A percentile compares a stretch with the other conserved stretches of the same genome.
These are phyloP conservation scores for Coniella lustricola DNA, from an alignment of 2,329 filamentous ascomycete genomes.

Conservation along the genomic window DNA sequence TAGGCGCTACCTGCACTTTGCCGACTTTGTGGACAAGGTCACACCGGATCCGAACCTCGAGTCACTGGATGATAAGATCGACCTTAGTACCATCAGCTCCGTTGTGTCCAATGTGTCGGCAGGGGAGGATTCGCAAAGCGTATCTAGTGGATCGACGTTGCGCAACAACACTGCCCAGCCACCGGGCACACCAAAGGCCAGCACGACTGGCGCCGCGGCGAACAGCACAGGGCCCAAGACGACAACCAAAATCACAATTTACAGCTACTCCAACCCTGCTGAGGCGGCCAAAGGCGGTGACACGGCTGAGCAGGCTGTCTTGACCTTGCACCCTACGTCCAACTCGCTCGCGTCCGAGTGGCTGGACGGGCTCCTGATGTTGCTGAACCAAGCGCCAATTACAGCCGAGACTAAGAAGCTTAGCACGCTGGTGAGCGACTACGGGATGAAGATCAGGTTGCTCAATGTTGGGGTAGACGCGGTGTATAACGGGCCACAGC, in stretches of 20 bases:
- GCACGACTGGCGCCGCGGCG: slow-evolving; percentile 8
- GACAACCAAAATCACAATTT: slow-evolving; percentile 85
- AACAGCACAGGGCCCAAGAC: slow-evolving; percentile 35
- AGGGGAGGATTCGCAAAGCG: slow-evolving; percentile 42
- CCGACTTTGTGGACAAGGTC: slow-evolving; percentile 66
- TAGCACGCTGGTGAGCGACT: slow-evolving; percentile 77
- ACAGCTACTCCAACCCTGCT: slow-evolving; percentile 54
- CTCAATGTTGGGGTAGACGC: slow-evolving; percentile 86
- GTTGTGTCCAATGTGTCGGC: slow-evolving; percentile 89
- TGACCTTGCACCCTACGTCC: slow-evolving; percentile 75
- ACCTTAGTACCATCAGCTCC: slow-evolving; percentile 80
- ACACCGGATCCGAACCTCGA: slow-evolving; percentile 65
- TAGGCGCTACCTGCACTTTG: slow-evolving; percentile 81
- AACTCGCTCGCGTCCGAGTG: slow-evolving; percentile 88
- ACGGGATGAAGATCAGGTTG: slow-evolving; percentile 85
- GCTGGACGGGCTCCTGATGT: slow-evolving; percentile 91
- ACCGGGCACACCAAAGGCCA: not conserved
- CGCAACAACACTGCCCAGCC: slow-evolving; percentile 23
- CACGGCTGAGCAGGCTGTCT: slow-evolving; percentile 61
- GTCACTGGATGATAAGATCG: slow-evolving; percentile 70
- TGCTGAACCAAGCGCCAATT: slow-evolving; percentile 90
- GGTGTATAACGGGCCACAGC: slow-evolving; percentile 56
- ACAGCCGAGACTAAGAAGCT: slow-evolving; percentile 94
- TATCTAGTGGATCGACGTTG: slow-evolving; percentile 34
- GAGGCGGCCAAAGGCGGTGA: slow-evolving; percentile 30